These are phyloP conservation scores for Psilocybe sp. DNA, from an alignment of 768 basidiomycete genomes.

Conservation along the genomic window DNA sequence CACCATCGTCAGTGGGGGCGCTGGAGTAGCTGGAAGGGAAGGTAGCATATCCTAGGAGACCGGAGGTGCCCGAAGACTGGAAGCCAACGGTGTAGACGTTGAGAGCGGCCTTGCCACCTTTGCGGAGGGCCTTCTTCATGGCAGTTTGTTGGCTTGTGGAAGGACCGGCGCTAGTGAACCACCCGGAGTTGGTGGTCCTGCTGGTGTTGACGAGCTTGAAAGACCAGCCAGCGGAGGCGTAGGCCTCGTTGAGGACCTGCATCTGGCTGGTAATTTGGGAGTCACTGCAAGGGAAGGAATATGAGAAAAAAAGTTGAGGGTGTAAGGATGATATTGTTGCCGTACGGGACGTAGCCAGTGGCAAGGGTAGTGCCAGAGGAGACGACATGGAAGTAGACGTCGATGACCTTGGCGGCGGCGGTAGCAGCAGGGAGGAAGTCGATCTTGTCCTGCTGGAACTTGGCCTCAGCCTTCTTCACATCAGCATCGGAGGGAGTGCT, in stretches of 20 bases:
- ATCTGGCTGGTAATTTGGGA: constrained; percentile 37
- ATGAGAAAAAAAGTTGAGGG: too few species aligned
- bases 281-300: constrained; percentile 22
- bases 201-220: constrained; percentile 33
- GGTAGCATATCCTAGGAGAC: constrained; percentile 53
- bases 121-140: constrained; percentile 47
- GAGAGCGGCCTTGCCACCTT: constrained; percentile 36
- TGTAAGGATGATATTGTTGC: neutral
- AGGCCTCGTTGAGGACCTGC: constrained; percentile 38
- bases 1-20: constrained; percentile 46
- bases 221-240: constrained; percentile 38
- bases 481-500: neutral
- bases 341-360: constrained; percentile 41
- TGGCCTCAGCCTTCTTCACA: constrained; percentile 1
- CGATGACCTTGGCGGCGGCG: constrained; percentile 7
- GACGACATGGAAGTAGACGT: constrained; percentile 32
- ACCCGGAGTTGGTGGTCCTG: constrained; percentile 41
- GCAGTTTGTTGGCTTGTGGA: constrained; percentile 32
- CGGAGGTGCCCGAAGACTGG: constrained; percentile 31
- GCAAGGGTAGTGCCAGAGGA: constrained; percentile 23
- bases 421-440: neutral
- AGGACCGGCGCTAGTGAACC: constrained; percentile 45
- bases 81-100: constrained; percentile 56
- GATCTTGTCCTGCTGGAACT: constrained; percentile 4
- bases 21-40: constrained; percentile 44